Evolutionary conservation across 2,329 filamentous ascomycete species (phyloP), one percentile per base, ranked within the genome.

Genomic region (Xylariales sp.): DNA sequence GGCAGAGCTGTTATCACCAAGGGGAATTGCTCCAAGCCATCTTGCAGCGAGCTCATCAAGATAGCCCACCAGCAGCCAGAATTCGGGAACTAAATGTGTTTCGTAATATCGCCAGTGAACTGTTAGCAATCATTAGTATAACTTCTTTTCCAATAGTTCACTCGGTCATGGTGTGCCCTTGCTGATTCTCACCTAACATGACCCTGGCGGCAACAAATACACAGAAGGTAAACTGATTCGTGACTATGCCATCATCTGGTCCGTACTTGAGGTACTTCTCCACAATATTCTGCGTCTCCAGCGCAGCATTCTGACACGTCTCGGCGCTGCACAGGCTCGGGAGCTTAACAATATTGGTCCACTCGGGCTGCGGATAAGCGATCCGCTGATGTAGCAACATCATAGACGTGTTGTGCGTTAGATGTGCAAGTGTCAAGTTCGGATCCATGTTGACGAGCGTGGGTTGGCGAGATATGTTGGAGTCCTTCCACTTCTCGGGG

Each of bases 381-480:
- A 72, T 70, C 4, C 55, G 55, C 27, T 72, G 68, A 35, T 72
- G 69, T 0, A 72, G 49, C 0, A 71, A 52, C 20, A 72, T 70
- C 56, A 69, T 69, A 1, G 67, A 68, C 0, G 66, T 61, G 38
- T 72, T 71, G 32, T 72, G 69, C 0, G 67, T 72, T 11, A 68
- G 55, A 21, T 72, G 67, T 0, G 67, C 67, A 0, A 71, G 48
- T 0, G 69, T 70, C n/a, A 72, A 52, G 30, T 71, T 72, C 0
- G 69, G 69, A 34, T 72, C 69, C 56, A 67, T 69, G 5, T 49
- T 51, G 29, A 49, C 46, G 23, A 47, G 45, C 37, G 53, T 46
- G 11, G 27, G 5, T 12, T 42, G 51, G n/a, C n/a, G n/a, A 13
- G 54, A 54, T 19, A 59, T 55, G 39, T 59, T 54, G 5, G 56